Percentiles rank a stretch among this genome's conserved stretches.
Evolutionary conservation across 495 filamentous ascomycete genomes (phyloP).

Genomic region (Penicillium canariense): DNA sequence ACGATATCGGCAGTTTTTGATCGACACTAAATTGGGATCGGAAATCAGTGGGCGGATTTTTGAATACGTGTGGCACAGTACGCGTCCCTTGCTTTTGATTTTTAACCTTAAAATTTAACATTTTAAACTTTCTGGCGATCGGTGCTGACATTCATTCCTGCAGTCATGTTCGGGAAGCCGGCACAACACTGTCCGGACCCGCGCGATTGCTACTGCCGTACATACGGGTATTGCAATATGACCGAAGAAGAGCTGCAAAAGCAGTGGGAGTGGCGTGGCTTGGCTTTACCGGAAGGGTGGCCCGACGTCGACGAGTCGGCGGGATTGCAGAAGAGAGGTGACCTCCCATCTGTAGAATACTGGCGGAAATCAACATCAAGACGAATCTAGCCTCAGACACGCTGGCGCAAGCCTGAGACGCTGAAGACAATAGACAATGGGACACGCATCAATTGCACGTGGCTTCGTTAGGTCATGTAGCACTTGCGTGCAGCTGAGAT

Average conservation of each 20-base stretch:
- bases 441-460: neutral
- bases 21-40: constrained; percentile 54
- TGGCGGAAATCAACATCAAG: neutral
- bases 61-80: constrained; percentile 70
- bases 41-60: constrained; percentile 57
- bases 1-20: constrained; percentile 55
- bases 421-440: neutral
- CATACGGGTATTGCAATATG: constrained; percentile 36
- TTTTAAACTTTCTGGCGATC: neutral
- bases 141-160: neutral
- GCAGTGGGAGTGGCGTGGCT: constrained; percentile 28
- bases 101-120: neutral
- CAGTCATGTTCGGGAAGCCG: constrained; percentile 29
- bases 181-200: constrained; percentile 33
- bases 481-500: neutral
- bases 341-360: neutral
- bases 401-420: neutral
- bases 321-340: neutral
- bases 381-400: neutral
- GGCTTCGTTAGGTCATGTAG: constrained; percentile 8
- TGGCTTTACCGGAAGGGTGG: constrained; percentile 20
- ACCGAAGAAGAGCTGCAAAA: constrained; percentile 15
- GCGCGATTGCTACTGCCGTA: constrained; percentile 40
- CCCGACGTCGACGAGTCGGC: constrained; percentile 4
- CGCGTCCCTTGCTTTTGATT: constrained; percentile 8